Evolutionary conservation across 352 stramenopile species (phyloP), one percentile per base, ranked within the genome.

Genomic region (Phytophthora sp.): DNA sequence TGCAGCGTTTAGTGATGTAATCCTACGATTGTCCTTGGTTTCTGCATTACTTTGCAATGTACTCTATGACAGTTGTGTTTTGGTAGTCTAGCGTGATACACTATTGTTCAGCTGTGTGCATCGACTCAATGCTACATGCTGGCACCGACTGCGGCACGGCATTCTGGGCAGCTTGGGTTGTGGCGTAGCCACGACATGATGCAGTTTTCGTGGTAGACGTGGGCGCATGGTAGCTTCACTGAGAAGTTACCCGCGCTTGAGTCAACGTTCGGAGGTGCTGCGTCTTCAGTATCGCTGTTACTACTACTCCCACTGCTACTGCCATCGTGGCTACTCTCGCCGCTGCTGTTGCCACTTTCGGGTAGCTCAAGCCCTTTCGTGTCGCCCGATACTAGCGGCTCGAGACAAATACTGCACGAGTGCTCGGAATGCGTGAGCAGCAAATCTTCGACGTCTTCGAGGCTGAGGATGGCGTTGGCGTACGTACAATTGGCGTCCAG

Each of bases 131-230:
- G 15, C 37, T 73, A 64, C 32, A 52, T 8, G 15, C 30, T 54
- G 18, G 55, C 32, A 9, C 73, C 66, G 24, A 83, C 77, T 11
- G 52, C 39, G 1, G 70, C 74, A n/a, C 80, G 80, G 54, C 80
- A 89, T 39, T 87, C 72, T 18, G 80, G 80, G 32, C 80, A 89
- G 31, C 62, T 86, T 35, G 74, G 58, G 56, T 82, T 88, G 44
- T 87, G 72, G 2, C 76, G 74, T 27, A 89, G 57, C 80, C 80
- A 88, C 32, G 77, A 73, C 76, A 89, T 87, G 53, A 83, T 74
- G 63, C 80, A 89, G 62, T 88, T 80, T 37, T 89, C 80, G 43
- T 89, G 78, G 69, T 84, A 88, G 4, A 76, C 35, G 60, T 88
- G 80, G 13, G 52, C 43, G 57, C 80, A 89, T 12, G 80, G 80